Evolutionary conservation across 495 filamentous ascomycete genomes (phyloP).

Genomic region (Penicillium steckii): DNA sequence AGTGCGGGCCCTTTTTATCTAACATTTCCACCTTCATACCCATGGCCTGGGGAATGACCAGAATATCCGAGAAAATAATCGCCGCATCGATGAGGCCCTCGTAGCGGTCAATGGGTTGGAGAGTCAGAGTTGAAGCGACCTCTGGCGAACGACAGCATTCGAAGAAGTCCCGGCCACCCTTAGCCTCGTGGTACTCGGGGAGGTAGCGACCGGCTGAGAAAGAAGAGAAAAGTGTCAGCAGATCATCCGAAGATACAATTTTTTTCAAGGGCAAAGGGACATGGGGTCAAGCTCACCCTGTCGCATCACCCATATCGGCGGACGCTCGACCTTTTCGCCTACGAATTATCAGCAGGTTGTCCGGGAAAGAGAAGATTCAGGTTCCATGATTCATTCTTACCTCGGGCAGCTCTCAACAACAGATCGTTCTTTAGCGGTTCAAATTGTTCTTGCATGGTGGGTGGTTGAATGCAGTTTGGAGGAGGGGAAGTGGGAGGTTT

Average conservation of each 20-base stretch:
- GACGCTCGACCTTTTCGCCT: constrained; percentile 88
- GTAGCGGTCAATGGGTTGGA: constrained; percentile 92
- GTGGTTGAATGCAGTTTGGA: constrained; percentile 23
- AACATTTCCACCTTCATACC: constrained; percentile 97
- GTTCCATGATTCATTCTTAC: constrained; percentile 44
- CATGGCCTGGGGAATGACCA: constrained; percentile 96
- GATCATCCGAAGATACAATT: not conserved
- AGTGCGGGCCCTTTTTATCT: constrained; percentile 91
- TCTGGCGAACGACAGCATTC: constrained; percentile 92
- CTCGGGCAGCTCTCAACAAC: constrained; percentile 81
- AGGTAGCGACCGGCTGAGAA: constrained; percentile 87
- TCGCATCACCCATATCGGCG: constrained; percentile 98
- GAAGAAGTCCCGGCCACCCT: constrained; percentile 90
- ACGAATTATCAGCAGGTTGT: constrained; percentile 24
- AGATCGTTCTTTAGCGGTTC: constrained; percentile 86
- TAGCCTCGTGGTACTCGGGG: constrained; percentile 94
- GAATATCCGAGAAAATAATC: constrained; percentile 98
- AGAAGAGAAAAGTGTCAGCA: constrained; percentile 9
- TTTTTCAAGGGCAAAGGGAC: not conserved
- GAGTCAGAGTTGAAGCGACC: constrained; percentile 83
- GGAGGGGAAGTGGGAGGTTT: constrained; percentile 28
- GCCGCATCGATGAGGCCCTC: constrained; percentile 89
- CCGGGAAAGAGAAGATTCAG: not conserved
- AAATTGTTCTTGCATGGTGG: constrained; percentile 64
- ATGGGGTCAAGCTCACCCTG: constrained; percentile 63